Evolutionary conservation across 1,284 basidiomycete genomes (phyloP), one percentile per base, ranked within the genome.

Genomic region (Rhodotorula sp.): DNA sequence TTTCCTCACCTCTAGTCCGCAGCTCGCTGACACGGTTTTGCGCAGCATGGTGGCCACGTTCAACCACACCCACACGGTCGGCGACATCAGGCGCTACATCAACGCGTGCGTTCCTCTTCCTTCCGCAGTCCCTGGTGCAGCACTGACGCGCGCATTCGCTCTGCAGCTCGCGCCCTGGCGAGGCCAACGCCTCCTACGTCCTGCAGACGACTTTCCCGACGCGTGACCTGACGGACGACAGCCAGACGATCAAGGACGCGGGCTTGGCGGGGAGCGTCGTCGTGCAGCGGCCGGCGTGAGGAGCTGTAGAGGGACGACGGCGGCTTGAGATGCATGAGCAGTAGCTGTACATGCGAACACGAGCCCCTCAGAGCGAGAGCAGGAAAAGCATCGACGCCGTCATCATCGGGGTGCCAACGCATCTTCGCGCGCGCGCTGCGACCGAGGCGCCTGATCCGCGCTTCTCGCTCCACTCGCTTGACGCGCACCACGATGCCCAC

Each of bases 11-110:
- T 41, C 7, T 23, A 10, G 2, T 17, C 1, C 21, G 25, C 4
- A 0, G 4, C 17, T 17, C 8, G 16, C 42, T 45, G 61, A 53
- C 25, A 7, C 0, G 3, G 13, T 10, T 19, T 7, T 19, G 4
- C 19, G 27, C 78, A 91, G 93, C 75, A 87, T 96, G 81, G 90
- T 93, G 4, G 89, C 87, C 59, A 85, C 91, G 65, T 91, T 98
- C 89, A 99, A 99, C 82, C 84, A 94, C 67, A 89, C 88, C 16
- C 93, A 98, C 80, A 98, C 92, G 0, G 88, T 99, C 13, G 86
- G 86, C 14, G 93, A 98, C 78, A 86, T 98, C 61, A 85, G 93
- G 64, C 87, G 85, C 77, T 93, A 93, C 80, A 93, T 98, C 84
- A 90, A 93, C 74, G 90, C 91, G 91, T 97, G 80, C 75, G 92